Percentiles rank a stretch among this genome's conserved stretches.
These are phyloP conservation scores for Myrica gale DNA, from an alignment of 306 rosid species.

Conservation along the genomic window DNA sequence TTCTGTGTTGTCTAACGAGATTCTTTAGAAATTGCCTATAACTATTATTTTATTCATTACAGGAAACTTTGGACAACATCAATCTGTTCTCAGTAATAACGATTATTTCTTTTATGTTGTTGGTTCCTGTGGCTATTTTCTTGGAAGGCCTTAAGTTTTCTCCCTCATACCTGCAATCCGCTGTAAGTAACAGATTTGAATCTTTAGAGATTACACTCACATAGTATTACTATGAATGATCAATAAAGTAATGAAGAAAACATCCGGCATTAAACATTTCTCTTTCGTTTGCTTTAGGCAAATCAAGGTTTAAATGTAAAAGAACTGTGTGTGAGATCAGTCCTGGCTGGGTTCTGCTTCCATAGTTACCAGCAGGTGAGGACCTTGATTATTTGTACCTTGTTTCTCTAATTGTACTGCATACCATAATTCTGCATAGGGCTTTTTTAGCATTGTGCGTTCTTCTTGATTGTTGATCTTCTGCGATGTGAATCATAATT, in stretches of 20 bases:
- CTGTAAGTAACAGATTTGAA: slow-evolving; percentile 37
- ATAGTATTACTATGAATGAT: neutral
- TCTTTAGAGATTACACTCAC: neutral
- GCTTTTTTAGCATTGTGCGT: neutral
- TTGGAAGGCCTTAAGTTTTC: slow-evolving; percentile 65
- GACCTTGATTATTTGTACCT: slow-evolving; percentile 18
- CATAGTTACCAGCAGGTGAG: slow-evolving; percentile 73
- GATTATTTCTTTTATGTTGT: slow-evolving; percentile 60
- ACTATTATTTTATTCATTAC: slow-evolving; percentile 26
- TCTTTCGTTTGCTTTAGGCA: slow-evolving; percentile 36
- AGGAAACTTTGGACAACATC: slow-evolving; percentile 74
- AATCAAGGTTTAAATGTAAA: slow-evolving; percentile 59
- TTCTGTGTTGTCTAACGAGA: slow-evolving; percentile 8
- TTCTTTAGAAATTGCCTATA: slow-evolving; percentile 19
- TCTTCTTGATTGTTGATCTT: neutral
- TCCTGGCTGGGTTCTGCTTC: slow-evolving; percentile 71
- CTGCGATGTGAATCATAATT: neutral
- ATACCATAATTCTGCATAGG: neutral
- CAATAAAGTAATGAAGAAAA: slow-evolving; percentile 13
- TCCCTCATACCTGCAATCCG: slow-evolving; percentile 61
- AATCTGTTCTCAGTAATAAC: slow-evolving; percentile 69
- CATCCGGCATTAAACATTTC: slow-evolving; percentile 2
- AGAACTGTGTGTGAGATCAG: slow-evolving; percentile 52
- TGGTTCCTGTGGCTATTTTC: slow-evolving; percentile 54
- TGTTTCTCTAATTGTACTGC: neutral